A percentile compares a stretch with the other conserved stretches of the same genome.
Evolutionary conservation across 108 stramenopile genomes (phyloP).

Genomic region (Stephanodiscus triporus): DNA sequence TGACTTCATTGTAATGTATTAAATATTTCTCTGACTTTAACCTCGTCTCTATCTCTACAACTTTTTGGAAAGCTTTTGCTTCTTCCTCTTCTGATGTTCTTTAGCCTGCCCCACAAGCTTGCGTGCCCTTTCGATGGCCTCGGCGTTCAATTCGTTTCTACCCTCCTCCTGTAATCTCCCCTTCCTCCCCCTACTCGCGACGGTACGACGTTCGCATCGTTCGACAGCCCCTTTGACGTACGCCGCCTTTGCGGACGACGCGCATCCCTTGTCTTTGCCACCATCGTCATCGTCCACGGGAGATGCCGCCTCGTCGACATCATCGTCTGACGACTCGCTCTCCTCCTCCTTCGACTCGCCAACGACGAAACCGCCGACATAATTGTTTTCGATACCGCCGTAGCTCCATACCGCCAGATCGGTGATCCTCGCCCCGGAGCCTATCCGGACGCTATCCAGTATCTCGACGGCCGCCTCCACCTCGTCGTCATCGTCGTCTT

Average conservation of each 20-base stretch:
- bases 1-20: too few species aligned
- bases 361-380: background rate
- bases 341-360: background rate
- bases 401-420: conserved; percentile 75
- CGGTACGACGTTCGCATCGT: too few species aligned
- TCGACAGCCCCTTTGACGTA: background rate
- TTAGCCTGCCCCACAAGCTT: conserved; percentile 74
- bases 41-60: background rate
- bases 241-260: background rate
- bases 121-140: conserved; percentile 71
- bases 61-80: conserved; percentile 43
- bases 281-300: conserved; percentile 10
- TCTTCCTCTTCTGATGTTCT: conserved; percentile 65
- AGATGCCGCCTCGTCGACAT: background rate
- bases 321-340: background rate
- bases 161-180: background rate
- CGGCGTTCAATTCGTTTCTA: conserved; percentile 58
- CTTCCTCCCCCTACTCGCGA: conserved; percentile 12
- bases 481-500: conserved; percentile 41
- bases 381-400: background rate
- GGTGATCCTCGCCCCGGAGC: conserved; percentile 88
- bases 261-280: conserved; percentile 25
- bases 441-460: conserved; percentile 74
- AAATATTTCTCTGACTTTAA: too few species aligned
- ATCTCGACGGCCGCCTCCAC: conserved; percentile 80